Base-by-base conservation (phyloP, 257 asterid genomes). In the Anisodus acutangulus region DNA sequence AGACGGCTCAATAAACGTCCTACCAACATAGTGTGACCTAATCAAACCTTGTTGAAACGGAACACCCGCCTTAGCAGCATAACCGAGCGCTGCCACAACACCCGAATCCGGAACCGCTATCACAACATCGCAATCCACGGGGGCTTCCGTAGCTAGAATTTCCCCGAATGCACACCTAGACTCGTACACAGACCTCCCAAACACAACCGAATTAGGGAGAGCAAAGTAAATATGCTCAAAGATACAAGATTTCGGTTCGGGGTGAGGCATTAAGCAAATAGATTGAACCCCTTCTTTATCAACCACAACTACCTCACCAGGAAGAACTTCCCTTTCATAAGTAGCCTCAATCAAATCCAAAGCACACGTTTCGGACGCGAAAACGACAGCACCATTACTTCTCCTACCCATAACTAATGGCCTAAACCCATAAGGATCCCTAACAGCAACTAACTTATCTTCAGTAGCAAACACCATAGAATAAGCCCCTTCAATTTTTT, bases 91-190 rank as follows among this genome's bases (percentile, higher is more conserved):
- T 22, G 99, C 97, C 66, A 95, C 98, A 1, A 95, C 98, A 17
- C 98, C 98, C 0, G 98, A 95, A 80, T 95, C 98, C 0, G 98
- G 98, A 49, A 95, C 98, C 0, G 98, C 97, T 19, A 95, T 95
- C 59, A 95, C 98, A 7, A 95, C 98, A 85, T 95, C 98, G 85
- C 98, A 95, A 3, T 95, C 98, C 8, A 95, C 97, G 0, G 98
- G 98, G 2, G 94, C 87, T 78, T 86, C 98, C 0, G 89, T 87
- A 0, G 98, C 98, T 37, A 95, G 88, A 41, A 95, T 95, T 54
- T 90, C 93, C 5, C 99, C 99, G 41, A 90, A 94, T 0, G 89
- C 89, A 6, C 79, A 92, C 85, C 99, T 88, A 4, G 97, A 92
- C 72, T 94, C 97, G 35, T 95, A 95, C 6, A 95, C 99, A 1